Base-by-base conservation (phyloP, 2,329 filamentous ascomycete genomes). In the Knoxdaviesia capensis region DNA sequence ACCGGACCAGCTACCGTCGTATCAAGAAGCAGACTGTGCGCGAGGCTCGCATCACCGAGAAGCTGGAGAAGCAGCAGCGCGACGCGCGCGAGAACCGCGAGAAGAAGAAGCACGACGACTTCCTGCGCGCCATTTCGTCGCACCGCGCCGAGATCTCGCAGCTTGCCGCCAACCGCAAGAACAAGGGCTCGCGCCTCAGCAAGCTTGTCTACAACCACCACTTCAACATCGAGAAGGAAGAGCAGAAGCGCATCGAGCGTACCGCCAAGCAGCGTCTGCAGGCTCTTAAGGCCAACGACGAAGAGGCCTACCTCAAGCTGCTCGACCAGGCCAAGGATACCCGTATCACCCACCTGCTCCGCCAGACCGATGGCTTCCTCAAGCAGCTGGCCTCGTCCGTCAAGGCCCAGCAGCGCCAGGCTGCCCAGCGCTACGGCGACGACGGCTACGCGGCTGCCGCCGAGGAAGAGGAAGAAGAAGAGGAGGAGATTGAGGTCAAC, bases 201-300 rank as follows among this genome's bases (percentile, higher is more conserved):
- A 81, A 84, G 44, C 72, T 87, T 59, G 94, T 96, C 85, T 71
- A 82, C 48, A 63, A 71, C 44, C 87, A 94, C 47, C 90, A 98
- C 59, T 82, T 87, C 61, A 84, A 88, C 57, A 96, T 98, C 57
- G 90, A 98, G 59, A 94, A 94, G 64, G 90, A 98, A 67, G 90
- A 98, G 63, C 88, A 96, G 70, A 96, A 94, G 66, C 83, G 90
- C 48, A 82, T 98, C 50, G 90, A 98, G 65, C 75, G 90, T 48
- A 98, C 88, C 7, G 90, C 90, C 48, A 98, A 98, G 69, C 90
- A 98, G 61, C 90, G 90, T 94, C 77, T 98, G 49, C 88, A 96
- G 61, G 90, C 90, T 47, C 71, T 98, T 58, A 96, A 94, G 65
- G 88, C 90, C 53, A 93, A 98, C 76, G 90, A 98, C 59, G 90